These are phyloP conservation scores for Cordyceps farinosa DNA, from an alignment of 2,329 filamentous ascomycete species.

Conservation along the genomic window DNA sequence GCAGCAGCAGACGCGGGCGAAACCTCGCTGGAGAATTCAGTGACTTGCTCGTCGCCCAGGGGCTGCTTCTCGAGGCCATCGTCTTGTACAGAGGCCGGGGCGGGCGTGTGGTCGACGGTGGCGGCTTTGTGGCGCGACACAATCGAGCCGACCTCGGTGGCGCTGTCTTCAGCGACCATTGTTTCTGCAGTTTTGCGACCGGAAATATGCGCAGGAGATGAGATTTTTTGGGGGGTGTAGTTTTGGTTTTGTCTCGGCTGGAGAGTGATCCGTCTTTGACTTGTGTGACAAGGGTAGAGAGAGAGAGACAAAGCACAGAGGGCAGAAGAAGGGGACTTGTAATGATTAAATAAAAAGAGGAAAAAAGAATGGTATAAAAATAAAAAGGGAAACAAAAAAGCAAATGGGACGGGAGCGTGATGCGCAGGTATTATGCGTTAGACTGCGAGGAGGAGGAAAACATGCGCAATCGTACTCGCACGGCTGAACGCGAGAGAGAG, in stretches of 20 bases:
- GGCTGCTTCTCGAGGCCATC: slow-evolving; percentile 5
- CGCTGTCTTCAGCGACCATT: slow-evolving; percentile 11
- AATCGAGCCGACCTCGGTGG: slow-evolving; percentile 16
- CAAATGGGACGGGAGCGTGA: background rate
- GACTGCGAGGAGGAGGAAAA: background rate
- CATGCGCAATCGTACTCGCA: slow-evolving; percentile 17
- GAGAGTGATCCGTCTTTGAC: too few species aligned
- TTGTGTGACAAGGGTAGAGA: background rate
- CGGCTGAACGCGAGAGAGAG: background rate
- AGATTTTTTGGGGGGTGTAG: too few species aligned
- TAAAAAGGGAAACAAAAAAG: background rate
- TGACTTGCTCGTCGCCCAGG: background rate
- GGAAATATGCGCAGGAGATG: background rate
- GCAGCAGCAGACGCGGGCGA: background rate
- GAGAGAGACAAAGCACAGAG: background rate
- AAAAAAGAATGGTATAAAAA: background rate
- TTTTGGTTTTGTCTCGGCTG: too few species aligned
- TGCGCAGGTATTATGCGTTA: background rate
- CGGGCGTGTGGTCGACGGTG: background rate
- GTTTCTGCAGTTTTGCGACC: background rate
- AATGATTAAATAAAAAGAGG: background rate
- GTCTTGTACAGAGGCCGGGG: background rate
- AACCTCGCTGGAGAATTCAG: background rate
- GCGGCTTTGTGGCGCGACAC: slow-evolving; percentile 13
- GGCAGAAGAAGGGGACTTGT: background rate